Evolutionary conservation across 2,329 filamentous ascomycete genomes (phyloP).

Genomic region (Erysiphe pisi): DNA sequence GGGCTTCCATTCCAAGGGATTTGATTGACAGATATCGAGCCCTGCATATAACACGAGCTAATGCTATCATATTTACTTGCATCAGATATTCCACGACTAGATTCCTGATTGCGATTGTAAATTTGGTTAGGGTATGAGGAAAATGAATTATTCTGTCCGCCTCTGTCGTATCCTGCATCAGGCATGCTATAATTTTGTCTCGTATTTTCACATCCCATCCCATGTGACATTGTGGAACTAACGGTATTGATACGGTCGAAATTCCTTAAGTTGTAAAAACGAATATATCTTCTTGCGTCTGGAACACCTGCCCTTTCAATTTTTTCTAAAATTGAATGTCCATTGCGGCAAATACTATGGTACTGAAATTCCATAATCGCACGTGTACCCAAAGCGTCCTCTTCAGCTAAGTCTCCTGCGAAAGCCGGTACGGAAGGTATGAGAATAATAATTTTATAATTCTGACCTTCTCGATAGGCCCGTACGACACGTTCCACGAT

Average conservation of each 20-base stretch:
- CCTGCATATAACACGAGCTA: constrained; percentile 71
- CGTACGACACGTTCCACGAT: constrained; percentile 68
- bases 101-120: constrained; percentile 55
- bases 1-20: constrained; percentile 47
- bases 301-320: constrained; percentile 53
- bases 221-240: constrained; percentile 33
- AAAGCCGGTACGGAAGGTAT: constrained; percentile 76
- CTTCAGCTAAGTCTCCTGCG: constrained; percentile 63
- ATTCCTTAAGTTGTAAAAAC: constrained; percentile 75
- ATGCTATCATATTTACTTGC: constrained; percentile 62
- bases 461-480: constrained; percentile 53
- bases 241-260: constrained; percentile 68
- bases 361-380: constrained; percentile 89
- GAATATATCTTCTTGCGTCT: constrained; percentile 61
- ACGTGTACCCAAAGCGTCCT: constrained; percentile 62
- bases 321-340: constrained; percentile 64
- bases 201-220: constrained; percentile 48
- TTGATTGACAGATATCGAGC: constrained; percentile 55
- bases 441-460: constrained; percentile 63
- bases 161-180: constrained; percentile 53
- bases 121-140: constrained; percentile 37
- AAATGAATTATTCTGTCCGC: constrained; percentile 37
- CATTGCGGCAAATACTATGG: constrained; percentile 64
- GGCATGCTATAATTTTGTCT: constrained; percentile 57
- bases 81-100: constrained; percentile 46